Percentiles rank a stretch among this genome's conserved stretches.
Evolutionary conservation across 345 rosid species (phyloP).

Genomic region (Camelina neglecta): DNA sequence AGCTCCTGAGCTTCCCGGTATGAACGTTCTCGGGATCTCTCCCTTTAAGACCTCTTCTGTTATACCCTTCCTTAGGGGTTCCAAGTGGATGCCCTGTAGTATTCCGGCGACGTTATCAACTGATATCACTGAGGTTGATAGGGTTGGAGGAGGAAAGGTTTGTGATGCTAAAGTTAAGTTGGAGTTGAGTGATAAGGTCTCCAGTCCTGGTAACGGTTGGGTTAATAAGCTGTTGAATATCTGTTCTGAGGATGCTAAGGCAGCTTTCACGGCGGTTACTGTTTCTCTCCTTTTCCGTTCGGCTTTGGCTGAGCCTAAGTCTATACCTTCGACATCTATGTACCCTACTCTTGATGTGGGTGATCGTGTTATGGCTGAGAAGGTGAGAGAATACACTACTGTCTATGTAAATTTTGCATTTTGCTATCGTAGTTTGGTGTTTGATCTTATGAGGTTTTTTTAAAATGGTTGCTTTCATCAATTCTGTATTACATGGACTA

Average conservation of each 20-base stretch:
- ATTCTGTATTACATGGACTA: background rate
- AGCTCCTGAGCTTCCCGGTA: slow-evolving; percentile 41
- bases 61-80: slow-evolving; percentile 67
- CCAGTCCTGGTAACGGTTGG: slow-evolving; percentile 56
- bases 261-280: slow-evolving; percentile 77
- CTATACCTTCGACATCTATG: slow-evolving; percentile 87
- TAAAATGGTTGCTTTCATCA: background rate
- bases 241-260: slow-evolving; percentile 88
- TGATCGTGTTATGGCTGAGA: slow-evolving; percentile 87
- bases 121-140: slow-evolving; percentile 52
- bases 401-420: background rate
- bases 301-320: slow-evolving; percentile 79
- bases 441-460: slow-evolving; percentile 3
- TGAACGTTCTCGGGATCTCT: slow-evolving; percentile 55
- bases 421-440: background rate
- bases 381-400: slow-evolving; percentile 50
- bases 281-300: slow-evolving; percentile 80
- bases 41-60: slow-evolving; percentile 66
- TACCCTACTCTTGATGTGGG: slow-evolving; percentile 85
- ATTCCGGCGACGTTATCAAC: slow-evolving; percentile 46
- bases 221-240: slow-evolving; percentile 56
- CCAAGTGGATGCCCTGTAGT: slow-evolving; percentile 78
- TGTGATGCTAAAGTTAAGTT: slow-evolving; percentile 39
- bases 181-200: slow-evolving; percentile 46
- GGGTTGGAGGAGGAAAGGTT: slow-evolving; percentile 47